Evolutionary conservation across 1,284 basidiomycete genomes (phyloP).

Genomic region (Pyrrhoderma noxium): DNA sequence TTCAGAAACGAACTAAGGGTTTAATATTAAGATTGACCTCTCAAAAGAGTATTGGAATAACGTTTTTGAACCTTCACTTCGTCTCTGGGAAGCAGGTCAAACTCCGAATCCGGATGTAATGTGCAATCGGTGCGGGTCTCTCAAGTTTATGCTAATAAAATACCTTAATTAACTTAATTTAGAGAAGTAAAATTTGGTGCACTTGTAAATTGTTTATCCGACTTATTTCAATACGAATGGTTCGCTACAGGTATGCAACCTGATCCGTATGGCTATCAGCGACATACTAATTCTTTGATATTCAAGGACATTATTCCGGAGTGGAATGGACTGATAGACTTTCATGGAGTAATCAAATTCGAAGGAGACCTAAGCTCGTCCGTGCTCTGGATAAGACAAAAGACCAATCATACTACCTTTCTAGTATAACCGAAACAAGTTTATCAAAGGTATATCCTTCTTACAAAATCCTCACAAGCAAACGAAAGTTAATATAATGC

Average conservation of each 20-base stretch:
- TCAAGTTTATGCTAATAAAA: background rate
- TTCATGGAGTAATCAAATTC: background rate
- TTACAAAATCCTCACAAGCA: background rate
- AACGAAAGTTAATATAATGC: slow-evolving; percentile 19
- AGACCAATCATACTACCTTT: slow-evolving; percentile 94
- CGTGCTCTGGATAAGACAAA: slow-evolving; percentile 65
- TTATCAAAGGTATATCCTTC: slow-evolving; percentile 34
- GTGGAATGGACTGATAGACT: slow-evolving; percentile 41
- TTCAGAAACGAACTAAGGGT: background rate
- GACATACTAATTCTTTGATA: background rate
- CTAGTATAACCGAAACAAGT: slow-evolving; percentile 61
- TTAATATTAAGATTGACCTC: slow-evolving; percentile 58
- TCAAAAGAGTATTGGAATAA: slow-evolving; percentile 82
- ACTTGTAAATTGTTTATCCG: slow-evolving; percentile 58
- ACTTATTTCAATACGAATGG: slow-evolving; percentile 36
- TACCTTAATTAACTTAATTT: background rate
- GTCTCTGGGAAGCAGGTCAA: slow-evolving; percentile 65
- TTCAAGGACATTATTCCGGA: slow-evolving; percentile 82
- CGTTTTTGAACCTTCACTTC: slow-evolving; percentile 81
- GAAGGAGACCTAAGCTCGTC: slow-evolving; percentile 52
- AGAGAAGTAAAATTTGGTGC: slow-evolving; percentile 95
- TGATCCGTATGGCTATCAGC: slow-evolving; percentile 1
- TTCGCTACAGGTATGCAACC: slow-evolving; percentile 67
- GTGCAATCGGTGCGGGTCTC: slow-evolving; percentile 67
- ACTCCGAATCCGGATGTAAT: slow-evolving; percentile 94